These are phyloP conservation scores for Mimosa pudica DNA, from an alignment of 306 rosid species.

Conservation along the genomic window DNA sequence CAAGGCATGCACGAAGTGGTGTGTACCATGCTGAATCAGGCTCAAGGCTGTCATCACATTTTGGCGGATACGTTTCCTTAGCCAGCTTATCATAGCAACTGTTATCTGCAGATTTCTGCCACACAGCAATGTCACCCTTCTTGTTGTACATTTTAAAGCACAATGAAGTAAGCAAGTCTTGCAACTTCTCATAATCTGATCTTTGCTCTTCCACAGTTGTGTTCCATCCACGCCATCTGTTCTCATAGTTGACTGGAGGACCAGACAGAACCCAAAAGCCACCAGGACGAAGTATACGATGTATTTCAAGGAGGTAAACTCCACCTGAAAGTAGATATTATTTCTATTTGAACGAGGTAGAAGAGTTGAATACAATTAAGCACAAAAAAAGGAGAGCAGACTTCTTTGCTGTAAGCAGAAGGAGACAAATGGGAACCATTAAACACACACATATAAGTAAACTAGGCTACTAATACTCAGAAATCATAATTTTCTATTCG, in stretches of 20 bases:
- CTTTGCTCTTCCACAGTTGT: conserved; percentile 86
- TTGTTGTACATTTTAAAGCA: conserved; percentile 88
- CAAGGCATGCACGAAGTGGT: conserved; percentile 84
- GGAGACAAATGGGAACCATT: conserved; percentile 9
- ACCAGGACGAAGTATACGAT: conserved; percentile 96
- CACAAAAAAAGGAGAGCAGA: neutral
- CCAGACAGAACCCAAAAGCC: conserved; percentile 98
- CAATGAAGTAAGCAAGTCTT: conserved; percentile 72
- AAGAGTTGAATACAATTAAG: neutral
- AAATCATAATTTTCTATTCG: neutral
- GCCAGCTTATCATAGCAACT: conserved; percentile 72
- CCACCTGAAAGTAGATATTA: conserved; percentile 64
- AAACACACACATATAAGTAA: neutral
- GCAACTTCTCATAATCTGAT: conserved; percentile 82
- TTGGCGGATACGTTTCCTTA: conserved; percentile 71
- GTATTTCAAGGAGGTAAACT: conserved; percentile 82
- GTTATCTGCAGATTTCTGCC: conserved; percentile 77
- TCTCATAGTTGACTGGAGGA: conserved; percentile 92
- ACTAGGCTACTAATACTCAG: neutral
- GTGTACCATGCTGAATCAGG: conserved; percentile 97
- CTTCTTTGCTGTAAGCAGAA: conserved; percentile 14
- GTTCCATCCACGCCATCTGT: conserved; percentile 96
- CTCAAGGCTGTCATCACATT: conserved; percentile 91
- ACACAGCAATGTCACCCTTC: conserved; percentile 94
- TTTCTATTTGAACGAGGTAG: neutral